Conservation (phyloP, 1,284 basidiomycete genomes). For the Tausonia pullulans region DNA sequence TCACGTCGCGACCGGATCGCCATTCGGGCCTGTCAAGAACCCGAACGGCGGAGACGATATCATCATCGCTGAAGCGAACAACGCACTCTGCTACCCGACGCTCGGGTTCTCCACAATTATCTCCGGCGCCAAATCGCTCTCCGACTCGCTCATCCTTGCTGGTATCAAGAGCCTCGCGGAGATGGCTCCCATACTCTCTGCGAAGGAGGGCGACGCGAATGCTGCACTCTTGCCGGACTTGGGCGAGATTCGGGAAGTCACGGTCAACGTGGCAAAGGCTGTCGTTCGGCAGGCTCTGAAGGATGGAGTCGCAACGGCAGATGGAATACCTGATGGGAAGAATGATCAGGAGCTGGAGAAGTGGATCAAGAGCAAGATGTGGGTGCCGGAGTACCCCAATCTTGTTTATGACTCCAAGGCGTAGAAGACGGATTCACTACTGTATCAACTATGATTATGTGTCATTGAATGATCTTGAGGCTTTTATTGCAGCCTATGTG, state of each 20-base stretch:
- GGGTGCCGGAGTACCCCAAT: not conserved
- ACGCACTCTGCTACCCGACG: not conserved
- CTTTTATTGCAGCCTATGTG: no score
- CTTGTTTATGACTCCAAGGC: not conserved
- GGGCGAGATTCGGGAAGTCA: not conserved
- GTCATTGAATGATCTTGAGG: no score
- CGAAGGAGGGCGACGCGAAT: not conserved
- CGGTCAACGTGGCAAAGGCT: not conserved
- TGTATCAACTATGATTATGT: no score
- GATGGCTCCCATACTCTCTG: not conserved
- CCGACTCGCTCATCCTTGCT: not conserved
- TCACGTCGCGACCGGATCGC: slow-evolving; percentile 67
- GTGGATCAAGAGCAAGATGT: not conserved
- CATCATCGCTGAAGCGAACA: slow-evolving; percentile 14
- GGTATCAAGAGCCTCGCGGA: not conserved
- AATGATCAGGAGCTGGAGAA: not conserved
- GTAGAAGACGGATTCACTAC: no score
- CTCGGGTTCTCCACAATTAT: not conserved
- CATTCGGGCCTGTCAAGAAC: slow-evolving; percentile 62
- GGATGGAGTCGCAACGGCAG: not conserved
- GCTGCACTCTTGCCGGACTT: not conserved
- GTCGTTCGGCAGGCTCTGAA: not conserved
- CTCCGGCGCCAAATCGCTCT: not conserved
- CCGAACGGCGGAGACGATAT: slow-evolving; percentile 43
- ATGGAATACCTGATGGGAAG: not conserved